Base-by-base conservation (phyloP, 1,284 basidiomycete genomes). In the Irpex lacteus region DNA sequence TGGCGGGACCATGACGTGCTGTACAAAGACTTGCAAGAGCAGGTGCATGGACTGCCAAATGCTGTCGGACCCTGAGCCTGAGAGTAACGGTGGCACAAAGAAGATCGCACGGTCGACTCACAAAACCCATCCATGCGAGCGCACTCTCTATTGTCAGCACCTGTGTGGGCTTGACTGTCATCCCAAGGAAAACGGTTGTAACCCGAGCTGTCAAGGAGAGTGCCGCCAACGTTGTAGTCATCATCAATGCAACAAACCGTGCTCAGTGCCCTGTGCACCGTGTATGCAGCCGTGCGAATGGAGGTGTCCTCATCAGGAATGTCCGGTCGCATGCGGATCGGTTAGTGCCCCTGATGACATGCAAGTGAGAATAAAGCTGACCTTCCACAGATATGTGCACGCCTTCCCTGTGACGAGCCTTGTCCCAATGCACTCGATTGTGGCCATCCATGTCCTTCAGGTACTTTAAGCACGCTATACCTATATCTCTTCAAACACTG, bases 351-450 rank as follows among this genome's bases (percentile, higher is more conserved):
- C n/a, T n/a, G n/a, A n/a, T n/a, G n/a, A n/a, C n/a, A n/a, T n/a
- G n/a, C n/a, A n/a, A n/a, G n/a, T n/a, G n/a, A n/a, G n/a, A n/a
- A n/a, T n/a, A n/a, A n/a, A n/a, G n/a, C n/a, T n/a, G n/a, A n/a
- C n/a, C n/a, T n/a, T n/a, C n/a, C n/a, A n/a, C n/a, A n/a, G 88
- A 80, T 88, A 13, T 91, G 90, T 70, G 79, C 82, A 4, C 81
- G 88, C 5, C 71, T 89, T 2, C 90, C 90, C 0, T 90, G 89
- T 64, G 85, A 91, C 66, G 63, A 75, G 60, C 80, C 80, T 1
- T 92, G 90, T 65, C 62, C 69, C 9, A 75, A 76, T 4, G 36
- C 61, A 0, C 75, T 91, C 3, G 2, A 40, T 0, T 91, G 90
- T 69, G 86, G 87, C 0, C 89, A 91, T 68, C 76, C 60, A 52